Evolutionary conservation across 1,284 basidiomycete genomes (phyloP).

Genomic region (Cronartium ribicola): DNA sequence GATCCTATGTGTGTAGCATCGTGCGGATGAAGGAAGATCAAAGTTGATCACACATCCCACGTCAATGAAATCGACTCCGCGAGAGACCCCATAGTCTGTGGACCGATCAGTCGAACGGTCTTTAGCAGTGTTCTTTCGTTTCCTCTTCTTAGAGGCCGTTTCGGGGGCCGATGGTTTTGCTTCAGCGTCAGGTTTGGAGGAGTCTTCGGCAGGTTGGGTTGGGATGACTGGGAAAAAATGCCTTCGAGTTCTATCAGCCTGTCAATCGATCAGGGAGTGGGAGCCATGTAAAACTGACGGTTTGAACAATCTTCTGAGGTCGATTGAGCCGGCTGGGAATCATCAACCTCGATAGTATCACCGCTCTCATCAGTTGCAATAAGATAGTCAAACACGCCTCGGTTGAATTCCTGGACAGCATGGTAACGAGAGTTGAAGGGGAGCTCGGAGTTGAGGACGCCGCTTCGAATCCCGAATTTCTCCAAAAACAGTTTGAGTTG

Average conservation of each 20-base stretch:
- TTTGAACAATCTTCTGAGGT: slow-evolving; percentile 43
- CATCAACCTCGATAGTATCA: slow-evolving; percentile 52
- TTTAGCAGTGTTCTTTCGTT: slow-evolving; percentile 46
- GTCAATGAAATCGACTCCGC: slow-evolving; percentile 94
- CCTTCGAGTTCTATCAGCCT: background rate
- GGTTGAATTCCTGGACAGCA: slow-evolving; percentile 97
- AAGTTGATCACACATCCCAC: slow-evolving; percentile 98
- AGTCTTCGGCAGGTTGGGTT: slow-evolving; percentile 44
- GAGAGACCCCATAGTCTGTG: slow-evolving; percentile 87
- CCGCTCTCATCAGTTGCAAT: slow-evolving; percentile 91
- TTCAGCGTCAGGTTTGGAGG: slow-evolving; percentile 50
- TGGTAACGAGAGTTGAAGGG: slow-evolving; percentile 94
- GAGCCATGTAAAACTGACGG: slow-evolving; percentile 3
- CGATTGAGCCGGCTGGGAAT: slow-evolving; percentile 52
- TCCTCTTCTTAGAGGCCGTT: slow-evolving; percentile 43
- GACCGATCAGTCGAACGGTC: slow-evolving; percentile 43
- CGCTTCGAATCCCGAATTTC: slow-evolving; percentile 93
- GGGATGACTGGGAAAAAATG: slow-evolving; percentile 45
- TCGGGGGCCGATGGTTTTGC: slow-evolving; percentile 47
- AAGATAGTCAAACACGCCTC: slow-evolving; percentile 96
- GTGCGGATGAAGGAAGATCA: slow-evolving; percentile 81
- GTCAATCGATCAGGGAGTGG: background rate
- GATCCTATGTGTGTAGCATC: slow-evolving; percentile 92
- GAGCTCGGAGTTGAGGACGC: slow-evolving; percentile 92
- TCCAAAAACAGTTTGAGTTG: slow-evolving; percentile 94